Conservation (phyloP, 1,284 basidiomycete genomes). For the Puccinia horiana region DNA sequence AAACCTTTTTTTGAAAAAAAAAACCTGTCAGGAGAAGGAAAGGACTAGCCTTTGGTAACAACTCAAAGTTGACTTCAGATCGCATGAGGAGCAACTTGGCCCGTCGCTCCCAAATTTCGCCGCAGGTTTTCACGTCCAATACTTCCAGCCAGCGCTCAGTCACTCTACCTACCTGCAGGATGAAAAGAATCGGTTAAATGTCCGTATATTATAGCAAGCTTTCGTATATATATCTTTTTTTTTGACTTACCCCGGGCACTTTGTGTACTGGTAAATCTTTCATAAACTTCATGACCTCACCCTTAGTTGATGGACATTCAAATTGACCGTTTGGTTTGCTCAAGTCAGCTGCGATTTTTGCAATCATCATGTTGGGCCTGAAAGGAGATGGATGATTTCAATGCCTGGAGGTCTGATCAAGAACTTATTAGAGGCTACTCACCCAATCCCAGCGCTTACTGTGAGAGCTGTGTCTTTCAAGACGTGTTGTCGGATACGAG, state of each 20-base stretch:
- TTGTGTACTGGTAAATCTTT: constrained; percentile 32
- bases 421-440: not conserved
- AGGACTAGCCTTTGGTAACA: not conserved
- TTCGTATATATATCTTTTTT: not conserved
- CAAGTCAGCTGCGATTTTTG: constrained; percentile 31
- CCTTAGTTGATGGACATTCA: constrained; percentile 11
- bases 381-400: not conserved
- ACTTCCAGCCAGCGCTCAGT: constrained; percentile 38
- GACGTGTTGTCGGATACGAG: constrained; percentile 22
- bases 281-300: constrained; percentile 29
- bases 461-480: constrained; percentile 6
- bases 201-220: not conserved
- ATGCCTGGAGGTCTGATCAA: not conserved
- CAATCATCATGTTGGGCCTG: constrained; percentile 30
- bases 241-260: constrained; percentile 34
- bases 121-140: constrained; percentile 8
- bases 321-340: constrained; percentile 41
- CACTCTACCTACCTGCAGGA: constrained; percentile 19
- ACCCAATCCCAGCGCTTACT: constrained; percentile 35
- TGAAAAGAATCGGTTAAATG: not conserved
- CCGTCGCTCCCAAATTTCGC: constrained; percentile 31
- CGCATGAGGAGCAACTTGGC: constrained; percentile 20
- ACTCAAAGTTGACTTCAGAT: constrained; percentile 17
- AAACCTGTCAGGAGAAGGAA: not conserved
- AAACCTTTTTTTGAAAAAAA: too few relatives aligned